A percentile compares a stretch with the other conserved stretches of the same genome.
Conservation (phyloP, 2,329 filamentous ascomycete genomes). For the Amauroascus verrucosus region DNA sequence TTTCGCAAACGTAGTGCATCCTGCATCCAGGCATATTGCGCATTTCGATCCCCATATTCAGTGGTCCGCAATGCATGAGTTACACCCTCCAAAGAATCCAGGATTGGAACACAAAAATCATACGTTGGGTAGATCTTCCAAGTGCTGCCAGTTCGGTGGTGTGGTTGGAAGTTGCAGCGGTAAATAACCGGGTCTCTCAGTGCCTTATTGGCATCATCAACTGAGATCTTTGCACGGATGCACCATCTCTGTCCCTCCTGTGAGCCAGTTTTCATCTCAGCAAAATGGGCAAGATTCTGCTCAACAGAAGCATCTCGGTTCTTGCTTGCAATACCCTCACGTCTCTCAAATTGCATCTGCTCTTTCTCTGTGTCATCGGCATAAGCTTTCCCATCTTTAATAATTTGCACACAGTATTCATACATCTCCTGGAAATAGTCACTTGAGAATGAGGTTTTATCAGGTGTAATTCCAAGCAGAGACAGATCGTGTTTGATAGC, state of each 20-base stretch:
- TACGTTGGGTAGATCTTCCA: constrained; percentile 61
- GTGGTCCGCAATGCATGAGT: constrained; percentile 56
- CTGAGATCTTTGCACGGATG: constrained; percentile 87
- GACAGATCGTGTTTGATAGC: constrained; percentile 84
- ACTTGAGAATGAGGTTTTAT: constrained; percentile 77
- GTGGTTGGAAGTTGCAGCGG: constrained; percentile 65
- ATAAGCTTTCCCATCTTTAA: constrained; percentile 80
- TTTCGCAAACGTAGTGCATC: constrained; percentile 38
- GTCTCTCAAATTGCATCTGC: constrained; percentile 74
- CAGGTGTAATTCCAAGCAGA: constrained; percentile 84
- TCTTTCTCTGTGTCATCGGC: constrained; percentile 90
- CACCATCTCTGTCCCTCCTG: constrained; percentile 74
- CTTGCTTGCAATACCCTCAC: constrained; percentile 71
- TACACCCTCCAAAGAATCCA: constrained; percentile 53
- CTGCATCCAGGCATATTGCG: constrained; percentile 44
- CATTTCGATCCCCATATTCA: constrained; percentile 46
- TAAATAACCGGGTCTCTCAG: constrained; percentile 96
- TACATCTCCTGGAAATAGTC: constrained; percentile 94
- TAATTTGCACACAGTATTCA: constrained; percentile 71
- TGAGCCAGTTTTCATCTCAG: constrained; percentile 83
- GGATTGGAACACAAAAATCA: constrained; percentile 55
- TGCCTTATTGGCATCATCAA: constrained; percentile 87
- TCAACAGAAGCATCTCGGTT: constrained; percentile 68
- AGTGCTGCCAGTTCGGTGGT: constrained; percentile 53
- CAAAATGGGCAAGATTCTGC: constrained; percentile 75